Base-by-base conservation (phyloP, 2,329 filamentous ascomycete genomes). In the Colletotrichum higginsianum region DNA sequence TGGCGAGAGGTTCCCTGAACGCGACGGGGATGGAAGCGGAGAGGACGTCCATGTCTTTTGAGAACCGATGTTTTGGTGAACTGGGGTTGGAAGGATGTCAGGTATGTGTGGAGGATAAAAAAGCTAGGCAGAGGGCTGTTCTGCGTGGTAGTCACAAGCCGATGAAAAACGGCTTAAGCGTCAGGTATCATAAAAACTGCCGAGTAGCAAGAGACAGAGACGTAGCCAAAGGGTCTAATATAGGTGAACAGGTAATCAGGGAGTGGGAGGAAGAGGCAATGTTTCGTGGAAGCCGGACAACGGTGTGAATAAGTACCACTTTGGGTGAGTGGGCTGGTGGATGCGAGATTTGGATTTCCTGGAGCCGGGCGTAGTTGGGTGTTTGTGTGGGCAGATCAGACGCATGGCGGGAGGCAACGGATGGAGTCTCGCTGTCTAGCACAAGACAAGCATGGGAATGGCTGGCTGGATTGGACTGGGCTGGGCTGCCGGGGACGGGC, bases 291-390 rank as follows among this genome's bases (percentile, higher is more conserved):
- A 52, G 52, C 18, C n/a, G 68, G 65, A 26, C 18, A 61, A 46
- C n/a, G 46, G 23, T 23, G 30, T 40, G 40, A 68, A 57, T 71
- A 71, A 68, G 66, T 68, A 71, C 21, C 23, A n/a, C 26, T n/a
- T 15, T 35, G 50, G 15, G 50, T 52, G 57, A 15, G 57, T 47
- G 57, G 68, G 57, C n/a, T 61, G 47, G 57, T 42, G 61, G 57
- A 57, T 44, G 60, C 52, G 47, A 71, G 63, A 66, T 42, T 70
- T 71, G 64, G 50, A 46, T 68, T 67, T 62, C 63, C 68, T 71
- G 50, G 52, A 38, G 57, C 64, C 44, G 64, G 68, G 35, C 35
- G 35, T 38, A 71, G 64, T 67, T 53, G 57, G 50, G 50, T 62
- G 58, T 23, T 63, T 64, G 52, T 64, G 65, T 72, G 69, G 66